Evolutionary conservation across 2,329 filamentous ascomycete genomes (phyloP).

Genomic region (Colletotrichum camelliae): DNA sequence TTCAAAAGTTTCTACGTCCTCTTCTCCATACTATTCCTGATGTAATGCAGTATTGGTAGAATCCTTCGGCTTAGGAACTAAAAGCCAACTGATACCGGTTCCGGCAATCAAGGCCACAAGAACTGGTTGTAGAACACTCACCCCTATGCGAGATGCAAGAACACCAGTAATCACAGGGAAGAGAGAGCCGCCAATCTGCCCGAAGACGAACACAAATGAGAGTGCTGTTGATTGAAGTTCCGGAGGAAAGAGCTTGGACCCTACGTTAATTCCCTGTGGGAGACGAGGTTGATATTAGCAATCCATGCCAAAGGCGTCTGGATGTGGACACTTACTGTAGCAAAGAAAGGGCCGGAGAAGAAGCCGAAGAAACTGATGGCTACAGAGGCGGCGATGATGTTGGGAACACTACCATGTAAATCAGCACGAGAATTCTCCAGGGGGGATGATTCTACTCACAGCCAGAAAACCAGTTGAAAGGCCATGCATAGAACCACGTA

Average conservation of each 20-base stretch:
- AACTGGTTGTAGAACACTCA: constrained; percentile 56
- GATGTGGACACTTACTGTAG: constrained; percentile 45
- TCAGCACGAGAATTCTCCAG: not conserved
- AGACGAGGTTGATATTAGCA: not conserved
- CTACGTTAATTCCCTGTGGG: constrained; percentile 56
- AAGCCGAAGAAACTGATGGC: constrained; percentile 61
- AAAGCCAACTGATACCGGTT: constrained; percentile 51
- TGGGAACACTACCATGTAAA: constrained; percentile 37
- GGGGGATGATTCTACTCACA: constrained; percentile 36
- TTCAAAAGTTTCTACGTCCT: too few relatives aligned
- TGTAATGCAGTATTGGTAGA: constrained; percentile 34
- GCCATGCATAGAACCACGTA: constrained; percentile 58
- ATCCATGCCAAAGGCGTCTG: too few relatives aligned
- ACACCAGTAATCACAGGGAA: constrained; percentile 63
- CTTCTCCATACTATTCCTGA: constrained; percentile 30
- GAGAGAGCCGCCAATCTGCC: constrained; percentile 58
- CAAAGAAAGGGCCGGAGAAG: constrained; percentile 64
- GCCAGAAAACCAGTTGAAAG: constrained; percentile 66
- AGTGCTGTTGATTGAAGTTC: constrained; percentile 40
- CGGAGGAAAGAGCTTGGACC: constrained; percentile 53
- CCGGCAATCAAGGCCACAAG: constrained; percentile 51
- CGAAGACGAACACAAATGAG: constrained; percentile 60
- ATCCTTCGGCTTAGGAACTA: constrained; percentile 44
- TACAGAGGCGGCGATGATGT: constrained; percentile 55
- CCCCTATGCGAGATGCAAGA: constrained; percentile 49